These are phyloP conservation scores for Alternaria metachromatica DNA, from an alignment of 2,329 filamentous ascomycete genomes.

Conservation along the genomic window DNA sequence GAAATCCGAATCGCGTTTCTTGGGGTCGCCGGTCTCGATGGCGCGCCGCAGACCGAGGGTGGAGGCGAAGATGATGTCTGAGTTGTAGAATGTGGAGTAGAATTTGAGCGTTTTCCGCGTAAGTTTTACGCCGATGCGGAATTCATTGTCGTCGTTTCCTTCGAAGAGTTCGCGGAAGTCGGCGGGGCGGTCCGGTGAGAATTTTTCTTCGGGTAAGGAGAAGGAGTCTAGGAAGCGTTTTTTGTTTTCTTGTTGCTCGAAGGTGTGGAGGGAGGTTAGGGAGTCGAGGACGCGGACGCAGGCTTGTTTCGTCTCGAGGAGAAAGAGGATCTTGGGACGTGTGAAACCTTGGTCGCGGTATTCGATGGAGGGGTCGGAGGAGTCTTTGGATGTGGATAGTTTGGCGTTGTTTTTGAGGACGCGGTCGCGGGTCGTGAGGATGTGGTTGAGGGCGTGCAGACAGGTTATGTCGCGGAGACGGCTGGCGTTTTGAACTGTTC, in stretches of 20 bases:
- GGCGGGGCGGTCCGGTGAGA: constrained; percentile 76
- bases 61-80: constrained; percentile 91
- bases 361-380: constrained; percentile 68
- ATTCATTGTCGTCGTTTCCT: constrained; percentile 97
- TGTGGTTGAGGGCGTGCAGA: constrained; percentile 87
- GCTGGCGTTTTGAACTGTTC: constrained; percentile 72
- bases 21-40: constrained; percentile 75
- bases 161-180: constrained; percentile 91
- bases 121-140: constrained; percentile 94
- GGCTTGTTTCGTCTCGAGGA: constrained; percentile 86
- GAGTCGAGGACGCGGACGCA: constrained; percentile 79
- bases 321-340: constrained; percentile 87
- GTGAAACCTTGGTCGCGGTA: constrained; percentile 95
- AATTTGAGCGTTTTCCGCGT: constrained; percentile 95
- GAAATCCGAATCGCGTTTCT: constrained; percentile 79
- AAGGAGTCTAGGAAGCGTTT: constrained; percentile 90
- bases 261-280: constrained; percentile 76
- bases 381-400: constrained; percentile 69
- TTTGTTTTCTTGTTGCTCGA: constrained; percentile 93
- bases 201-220: constrained; percentile 70
- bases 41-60: constrained; percentile 89
- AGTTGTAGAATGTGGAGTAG: constrained; percentile 94
- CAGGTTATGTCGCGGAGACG: constrained; percentile 75
- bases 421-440: constrained; percentile 90
- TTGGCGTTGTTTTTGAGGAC: constrained; percentile 92